Evolutionary conservation across 257 asterid species (phyloP).

Genomic region (Solanum habrochaites): DNA sequence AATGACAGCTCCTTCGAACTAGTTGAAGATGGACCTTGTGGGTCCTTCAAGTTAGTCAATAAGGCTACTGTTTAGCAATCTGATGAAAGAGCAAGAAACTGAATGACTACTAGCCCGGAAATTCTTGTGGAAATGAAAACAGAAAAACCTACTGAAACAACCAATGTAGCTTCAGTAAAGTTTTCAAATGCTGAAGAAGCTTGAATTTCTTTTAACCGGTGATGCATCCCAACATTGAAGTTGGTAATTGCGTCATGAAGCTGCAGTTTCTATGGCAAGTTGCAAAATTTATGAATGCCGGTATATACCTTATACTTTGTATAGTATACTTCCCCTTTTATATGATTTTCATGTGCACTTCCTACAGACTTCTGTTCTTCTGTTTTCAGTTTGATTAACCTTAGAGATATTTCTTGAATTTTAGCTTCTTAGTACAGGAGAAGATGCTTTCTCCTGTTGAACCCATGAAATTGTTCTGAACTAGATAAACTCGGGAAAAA

Average conservation of each 20-base stretch:
- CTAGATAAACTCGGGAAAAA: background rate
- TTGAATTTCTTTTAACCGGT: background rate
- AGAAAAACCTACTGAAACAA: background rate
- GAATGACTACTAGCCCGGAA: background rate
- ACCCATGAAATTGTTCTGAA: background rate
- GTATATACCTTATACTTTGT: background rate
- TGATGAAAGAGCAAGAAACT: background rate
- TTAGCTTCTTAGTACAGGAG: background rate
- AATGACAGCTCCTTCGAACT: conserved; percentile 17
- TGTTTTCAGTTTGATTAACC: background rate
- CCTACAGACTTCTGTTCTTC: background rate
- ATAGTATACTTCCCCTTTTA: background rate
- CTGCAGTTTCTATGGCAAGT: background rate
- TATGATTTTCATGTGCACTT: background rate
- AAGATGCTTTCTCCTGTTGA: background rate
- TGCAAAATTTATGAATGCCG: background rate
- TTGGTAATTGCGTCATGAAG: background rate
- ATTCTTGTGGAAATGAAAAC: background rate
- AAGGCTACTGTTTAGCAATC: conserved; percentile 14
- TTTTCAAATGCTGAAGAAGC: background rate
- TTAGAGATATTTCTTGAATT: background rate
- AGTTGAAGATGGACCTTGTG: conserved; percentile 16
- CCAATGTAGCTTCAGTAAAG: background rate
- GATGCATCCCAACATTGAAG: background rate
- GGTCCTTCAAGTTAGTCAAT: conserved; percentile 18